Evolutionary conservation across 1,139 yeast species (phyloP).

Genomic region (Arxiozyma bovina): DNA sequence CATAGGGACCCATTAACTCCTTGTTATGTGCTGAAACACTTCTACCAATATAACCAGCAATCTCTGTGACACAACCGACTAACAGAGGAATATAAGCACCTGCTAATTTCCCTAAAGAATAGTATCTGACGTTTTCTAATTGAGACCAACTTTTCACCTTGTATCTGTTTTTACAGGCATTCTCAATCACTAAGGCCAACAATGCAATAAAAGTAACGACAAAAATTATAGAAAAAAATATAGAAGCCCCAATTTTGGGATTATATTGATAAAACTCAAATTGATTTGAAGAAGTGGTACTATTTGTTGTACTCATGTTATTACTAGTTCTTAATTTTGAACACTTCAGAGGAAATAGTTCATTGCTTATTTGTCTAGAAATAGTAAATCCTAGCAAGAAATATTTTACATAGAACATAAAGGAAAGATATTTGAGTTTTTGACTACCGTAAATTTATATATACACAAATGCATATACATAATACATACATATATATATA

Average conservation of each 20-base stretch:
- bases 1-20: slow-evolving; percentile 28
- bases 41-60: slow-evolving; percentile 35
- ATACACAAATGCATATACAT: too few relatives aligned
- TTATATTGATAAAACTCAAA: slow-evolving; percentile 9
- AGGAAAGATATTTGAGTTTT: too few relatives aligned
- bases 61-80: slow-evolving; percentile 29
- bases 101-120: slow-evolving; percentile 5
- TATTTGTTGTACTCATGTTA: not conserved
- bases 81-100: slow-evolving; percentile 25
- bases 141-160: not conserved
- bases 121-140: slow-evolving; percentile 4
- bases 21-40: slow-evolving; percentile 19
- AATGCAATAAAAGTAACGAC: slow-evolving; percentile 4
- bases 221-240: slow-evolving; percentile 13
- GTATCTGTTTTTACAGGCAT: not conserved
- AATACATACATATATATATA: too few relatives aligned
- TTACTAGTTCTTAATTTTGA: not conserved
- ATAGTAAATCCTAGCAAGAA: too few relatives aligned
- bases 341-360: too few relatives aligned
- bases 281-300: not conserved
- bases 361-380: not conserved
- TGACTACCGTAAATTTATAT: too few relatives aligned
- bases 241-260: slow-evolving; percentile 15
- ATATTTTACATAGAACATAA: too few relatives aligned
- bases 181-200: not conserved